Conservation (phyloP, 305 asterid genomes). For the Andrographis paniculata region DNA sequence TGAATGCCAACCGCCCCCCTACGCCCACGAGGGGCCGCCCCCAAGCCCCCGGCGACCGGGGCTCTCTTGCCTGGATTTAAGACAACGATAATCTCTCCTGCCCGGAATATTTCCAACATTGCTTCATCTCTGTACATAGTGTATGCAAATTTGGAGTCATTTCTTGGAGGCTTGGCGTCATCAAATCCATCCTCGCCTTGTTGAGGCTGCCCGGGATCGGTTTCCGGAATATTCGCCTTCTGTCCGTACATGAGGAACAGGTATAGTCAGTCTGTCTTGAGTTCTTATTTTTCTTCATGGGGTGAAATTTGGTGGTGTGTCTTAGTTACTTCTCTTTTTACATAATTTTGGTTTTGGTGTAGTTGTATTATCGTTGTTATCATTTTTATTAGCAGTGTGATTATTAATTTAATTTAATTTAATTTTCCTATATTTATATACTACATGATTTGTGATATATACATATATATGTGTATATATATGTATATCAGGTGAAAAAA, state of each 20-base stretch:
- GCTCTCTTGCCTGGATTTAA: conserved; percentile 80
- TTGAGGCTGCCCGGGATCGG: no score
- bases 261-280: conserved; percentile 20
- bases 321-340: conserved; percentile 16
- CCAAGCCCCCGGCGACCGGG: conserved; percentile 79
- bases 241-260: conserved; percentile 33
- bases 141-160: no score
- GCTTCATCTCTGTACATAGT: no score
- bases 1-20: conserved; percentile 94
- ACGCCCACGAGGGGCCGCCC: conserved; percentile 99
- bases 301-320: conserved; percentile 8
- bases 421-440: no score
- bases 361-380: no score
- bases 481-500: no score
- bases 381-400: no score
- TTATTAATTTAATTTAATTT: no score
- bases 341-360: not conserved
- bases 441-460: no score
- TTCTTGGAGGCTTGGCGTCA: conserved; percentile 22
- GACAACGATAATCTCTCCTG: conserved; percentile 18
- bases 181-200: conserved; percentile 6
- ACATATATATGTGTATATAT: no score
- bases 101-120: no score
- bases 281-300: conserved; percentile 27
- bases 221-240: no score